Percentiles rank a stretch among this genome's conserved stretches.
phyloP scores from a whole-genome alignment of 2,329 filamentous ascomycete species.

The Penicillium italicum region DNA sequence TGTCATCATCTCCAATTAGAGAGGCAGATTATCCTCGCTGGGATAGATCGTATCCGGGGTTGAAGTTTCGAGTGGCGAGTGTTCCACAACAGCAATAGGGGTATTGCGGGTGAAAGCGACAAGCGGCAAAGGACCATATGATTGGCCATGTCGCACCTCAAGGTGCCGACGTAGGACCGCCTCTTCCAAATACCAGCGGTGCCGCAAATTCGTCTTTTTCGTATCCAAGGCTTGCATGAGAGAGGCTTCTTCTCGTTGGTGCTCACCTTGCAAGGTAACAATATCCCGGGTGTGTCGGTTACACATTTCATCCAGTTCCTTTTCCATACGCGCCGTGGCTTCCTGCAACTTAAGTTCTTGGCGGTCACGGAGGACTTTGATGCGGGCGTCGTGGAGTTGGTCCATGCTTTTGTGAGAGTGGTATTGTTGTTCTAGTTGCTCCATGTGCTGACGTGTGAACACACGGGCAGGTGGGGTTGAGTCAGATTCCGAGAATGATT shows the following conservation, averaged over 20 bases:
- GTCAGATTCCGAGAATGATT: constrained; percentile 21
- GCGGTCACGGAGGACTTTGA: constrained; percentile 47
- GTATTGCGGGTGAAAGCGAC: constrained; percentile 34
- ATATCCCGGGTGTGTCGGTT: constrained; percentile 33
- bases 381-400: constrained; percentile 42
- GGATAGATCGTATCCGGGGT: constrained; percentile 5
- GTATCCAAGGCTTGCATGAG: constrained; percentile 31
- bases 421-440: constrained; percentile 45
- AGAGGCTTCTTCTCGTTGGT: constrained; percentile 33
- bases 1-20: constrained; percentile 4
- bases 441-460: constrained; percentile 42
- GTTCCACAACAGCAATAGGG: constrained; percentile 29
- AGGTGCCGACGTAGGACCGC: constrained; percentile 40
- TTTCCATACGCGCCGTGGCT: constrained; percentile 38
- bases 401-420: constrained; percentile 44
- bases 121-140: constrained; percentile 40
- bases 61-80: constrained; percentile 4
- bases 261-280: constrained; percentile 34
- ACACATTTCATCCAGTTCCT: constrained; percentile 37
- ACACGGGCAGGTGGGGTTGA: constrained; percentile 30
- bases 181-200: constrained; percentile 44
- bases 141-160: constrained; percentile 34
- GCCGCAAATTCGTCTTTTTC: constrained; percentile 35
- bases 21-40: background rate
- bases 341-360: constrained; percentile 43